Conservation (phyloP, 2,329 filamentous ascomycete genomes). For the Fusarium duplospermum region DNA sequence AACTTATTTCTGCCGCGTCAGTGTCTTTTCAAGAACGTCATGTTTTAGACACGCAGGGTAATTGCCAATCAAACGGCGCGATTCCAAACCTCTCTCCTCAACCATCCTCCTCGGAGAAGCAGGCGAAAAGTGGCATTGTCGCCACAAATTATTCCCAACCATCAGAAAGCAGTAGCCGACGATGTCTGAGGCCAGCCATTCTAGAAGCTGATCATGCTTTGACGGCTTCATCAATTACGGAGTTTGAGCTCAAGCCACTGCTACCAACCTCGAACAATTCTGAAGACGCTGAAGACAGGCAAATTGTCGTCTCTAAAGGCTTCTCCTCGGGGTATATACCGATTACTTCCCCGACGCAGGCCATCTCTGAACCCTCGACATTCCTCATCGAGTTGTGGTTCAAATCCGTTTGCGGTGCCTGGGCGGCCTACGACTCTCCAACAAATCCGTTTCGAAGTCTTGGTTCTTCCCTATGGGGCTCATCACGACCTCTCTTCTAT, state of each 20-base stretch:
- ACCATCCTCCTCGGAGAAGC: neutral
- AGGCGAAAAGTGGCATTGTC: no score
- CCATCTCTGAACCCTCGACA: slow-evolving; percentile 30
- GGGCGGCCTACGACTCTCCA: slow-evolving; percentile 38
- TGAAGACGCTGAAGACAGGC: slow-evolving; percentile 1
- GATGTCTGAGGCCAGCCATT: neutral
- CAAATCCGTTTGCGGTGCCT: slow-evolving; percentile 36
- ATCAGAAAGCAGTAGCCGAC: neutral
- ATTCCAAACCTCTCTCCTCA: neutral
- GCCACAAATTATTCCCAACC: neutral
- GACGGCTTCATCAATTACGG: neutral
- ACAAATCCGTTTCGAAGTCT: slow-evolving; percentile 31
- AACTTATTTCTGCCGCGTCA: slow-evolving; percentile 26
- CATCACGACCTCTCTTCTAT: slow-evolving; percentile 28
- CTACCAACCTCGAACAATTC: neutral
- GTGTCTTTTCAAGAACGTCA: slow-evolving; percentile 14
- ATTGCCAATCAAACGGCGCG: neutral
- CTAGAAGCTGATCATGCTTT: neutral
- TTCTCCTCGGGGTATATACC: neutral
- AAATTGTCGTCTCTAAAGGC: neutral
- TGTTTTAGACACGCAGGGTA: neutral
- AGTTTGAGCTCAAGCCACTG: slow-evolving; percentile 2
- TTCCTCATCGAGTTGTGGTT: slow-evolving; percentile 35
- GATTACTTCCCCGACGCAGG: neutral
- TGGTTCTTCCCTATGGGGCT: slow-evolving; percentile 27